A percentile compares a stretch with the other conserved stretches of the same genome.
These are phyloP conservation scores for Lathyrus tuberosus DNA, from an alignment of 306 rosid species.

Conservation along the genomic window DNA sequence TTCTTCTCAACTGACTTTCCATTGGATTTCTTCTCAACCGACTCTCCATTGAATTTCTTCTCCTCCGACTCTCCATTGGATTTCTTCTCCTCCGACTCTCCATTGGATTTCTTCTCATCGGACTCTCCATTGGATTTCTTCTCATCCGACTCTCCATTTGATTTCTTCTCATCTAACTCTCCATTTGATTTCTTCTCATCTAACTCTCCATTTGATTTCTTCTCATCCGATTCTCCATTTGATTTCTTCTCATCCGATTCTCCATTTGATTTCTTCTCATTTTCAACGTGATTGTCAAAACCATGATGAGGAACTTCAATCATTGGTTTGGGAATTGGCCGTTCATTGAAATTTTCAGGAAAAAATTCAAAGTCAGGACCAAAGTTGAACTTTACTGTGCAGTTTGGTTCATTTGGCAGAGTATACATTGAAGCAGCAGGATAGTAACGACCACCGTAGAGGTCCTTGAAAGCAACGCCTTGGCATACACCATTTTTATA, in stretches of 20 bases:
- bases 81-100: not conserved
- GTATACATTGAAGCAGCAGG: conserved; percentile 98
- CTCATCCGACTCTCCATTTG: not conserved
- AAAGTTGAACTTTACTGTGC: conserved; percentile 90
- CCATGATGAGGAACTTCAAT: conserved; percentile 81
- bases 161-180: not conserved
- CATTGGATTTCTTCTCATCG: not conserved
- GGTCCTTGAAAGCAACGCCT: conserved; percentile 89
- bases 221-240: not conserved
- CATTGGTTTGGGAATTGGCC: conserved; percentile 81
- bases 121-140: not conserved
- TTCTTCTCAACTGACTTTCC: not conserved
- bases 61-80: not conserved
- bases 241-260: conserved; percentile 60
- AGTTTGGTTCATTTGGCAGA: conserved; percentile 87
- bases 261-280: conserved; percentile 63
- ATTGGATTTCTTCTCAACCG: not conserved
- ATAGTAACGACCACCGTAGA: conserved; percentile 87
- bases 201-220: not conserved
- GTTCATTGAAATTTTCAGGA: conserved; percentile 64
- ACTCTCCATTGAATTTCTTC: not conserved
- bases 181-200: not conserved
- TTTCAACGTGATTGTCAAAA: conserved; percentile 70
- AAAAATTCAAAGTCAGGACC: conserved; percentile 86
- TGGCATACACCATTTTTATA: conserved; percentile 87